Evolutionary conservation across 257 asterid species (phyloP), one percentile per base, ranked within the genome.

Genomic region (Solanum appendiculatum): DNA sequence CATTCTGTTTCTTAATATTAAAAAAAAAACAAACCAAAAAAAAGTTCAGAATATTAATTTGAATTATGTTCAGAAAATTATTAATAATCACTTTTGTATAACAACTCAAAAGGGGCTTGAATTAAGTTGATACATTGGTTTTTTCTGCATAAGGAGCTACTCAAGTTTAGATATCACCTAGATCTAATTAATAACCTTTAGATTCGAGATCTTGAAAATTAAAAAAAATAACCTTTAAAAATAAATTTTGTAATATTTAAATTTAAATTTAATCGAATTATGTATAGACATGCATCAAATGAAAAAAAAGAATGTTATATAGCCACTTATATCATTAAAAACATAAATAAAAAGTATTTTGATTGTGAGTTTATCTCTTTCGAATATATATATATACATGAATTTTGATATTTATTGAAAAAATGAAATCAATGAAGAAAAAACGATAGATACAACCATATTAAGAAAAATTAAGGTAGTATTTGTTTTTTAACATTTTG

Each of bases 391-490:
- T 37, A 2, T 54, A 20, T 51, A 54, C 63, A 56, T 56, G 27
- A 56, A 56, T 21, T 56, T 56, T 20, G 25, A 56, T 56, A 56
- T 56, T 56, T 20, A 54, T 20, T 56, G 66, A 56, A 56, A 56
- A 8, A 21, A 56, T 21, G 27, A 56, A 56, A 56, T 56, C 66
- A 56, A 21, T 56, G 27, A 56, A 56, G 27, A 56, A 56, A 56
- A 15, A 48, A 15, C 15, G 23, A 6, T 54, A 54, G 63, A 3
- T 54, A 54, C 20, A 54, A 20, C 25, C 63, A 54, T 20, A 54
- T 54, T 48, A 0, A 0, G 2, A 5, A 15, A 48, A 51, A 5
- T 5, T 5, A 2, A 51, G 58, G 23, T 51, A 16, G 58, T 34
- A 4, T 2, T 34, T 34, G 4, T 34, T 34, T 34, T 34, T 34